A percentile compares a stretch with the other conserved stretches of the same genome.
Conservation (phyloP, 306 rosid species). For the Glycine tomentella region DNA sequence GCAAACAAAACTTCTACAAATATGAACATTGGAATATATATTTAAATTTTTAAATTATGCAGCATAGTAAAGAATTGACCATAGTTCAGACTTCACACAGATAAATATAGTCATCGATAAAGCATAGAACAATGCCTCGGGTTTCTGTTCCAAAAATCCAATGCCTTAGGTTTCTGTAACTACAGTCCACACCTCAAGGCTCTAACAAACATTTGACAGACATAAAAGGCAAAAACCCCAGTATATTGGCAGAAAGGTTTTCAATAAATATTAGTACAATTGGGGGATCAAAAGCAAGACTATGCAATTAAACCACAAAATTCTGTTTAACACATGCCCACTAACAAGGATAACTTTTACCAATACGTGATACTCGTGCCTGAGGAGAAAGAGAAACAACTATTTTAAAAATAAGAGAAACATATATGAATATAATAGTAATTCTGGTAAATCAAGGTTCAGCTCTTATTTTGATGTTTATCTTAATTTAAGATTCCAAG, state of each 20-base stretch:
- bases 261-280: neutral
- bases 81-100: no score
- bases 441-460: conserved; percentile 29
- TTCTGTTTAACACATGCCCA: neutral
- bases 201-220: conserved; percentile 15
- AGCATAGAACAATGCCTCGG: neutral
- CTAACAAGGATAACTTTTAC: neutral
- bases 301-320: neutral
- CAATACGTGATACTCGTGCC: conserved; percentile 37
- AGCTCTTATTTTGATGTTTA: conserved; percentile 53
- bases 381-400: conserved; percentile 42
- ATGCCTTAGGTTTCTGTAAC: conserved; percentile 34
- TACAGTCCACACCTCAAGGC: neutral
- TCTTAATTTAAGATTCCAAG: conserved; percentile 49
- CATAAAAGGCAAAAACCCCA: neutral
- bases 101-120: no score
- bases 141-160: neutral
- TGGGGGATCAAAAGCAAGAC: neutral
- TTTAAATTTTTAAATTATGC: no score
- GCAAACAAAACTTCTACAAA: no score
- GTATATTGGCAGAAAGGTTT: neutral
- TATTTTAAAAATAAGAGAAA: conserved; percentile 24
- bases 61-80: no score
- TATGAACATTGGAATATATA: no score
- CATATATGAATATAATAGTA: conserved; percentile 10